Evolutionary conservation across 495 filamentous ascomycete genomes (phyloP), one percentile per base, ranked within the genome.

Genomic region (Niebla homalea): DNA sequence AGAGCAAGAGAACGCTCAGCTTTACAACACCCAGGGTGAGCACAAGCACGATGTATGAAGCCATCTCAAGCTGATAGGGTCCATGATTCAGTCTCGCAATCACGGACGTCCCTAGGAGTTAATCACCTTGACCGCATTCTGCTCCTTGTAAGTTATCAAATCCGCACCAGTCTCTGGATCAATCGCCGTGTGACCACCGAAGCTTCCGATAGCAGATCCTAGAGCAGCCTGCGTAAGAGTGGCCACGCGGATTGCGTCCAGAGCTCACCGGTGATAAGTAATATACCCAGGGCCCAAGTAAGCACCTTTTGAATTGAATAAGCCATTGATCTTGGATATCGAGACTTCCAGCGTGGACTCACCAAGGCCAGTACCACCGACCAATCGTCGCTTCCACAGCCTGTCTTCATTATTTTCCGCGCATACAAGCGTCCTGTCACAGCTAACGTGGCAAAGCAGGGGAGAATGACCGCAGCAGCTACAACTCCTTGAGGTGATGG

Each of bases 121-220:
- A 15, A 41, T 41, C 36, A 47, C 45, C 45, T 47, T 47, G 12
- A 36, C 25, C 16, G 45, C 25, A 20, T 47, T 47, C 3, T n/a
- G 12, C n/a, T 66, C 61, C 19, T 64, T 52, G n/a, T 50, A 54
- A 16, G 54, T 43, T 26, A 67, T 54, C 59, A 65, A 60, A 40
- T 64, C 67, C 4, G 51, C 54, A 20, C 45, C 45, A 14, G 45
- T 36, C 12, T 16, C 32, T 36, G 45, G 45, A 36, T 47, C 36
- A 20, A 47, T 47, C 5, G 16, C 45, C 5, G 45, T 47, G 18
- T 47, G 45, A 16, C 25, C 25, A 20, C 45, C 45, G 20, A 47
- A 47, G 26, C 45, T 47, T 16, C 25, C 45, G 5, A 47, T 36
- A 14, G 45, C 45, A 22, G 45, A 15, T 20, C 45, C 45, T 47